A percentile compares a stretch with the other conserved stretches of the same genome.
phyloP scores from a whole-genome alignment of 345 rosid genomes.

The Lepidium didymum region DNA sequence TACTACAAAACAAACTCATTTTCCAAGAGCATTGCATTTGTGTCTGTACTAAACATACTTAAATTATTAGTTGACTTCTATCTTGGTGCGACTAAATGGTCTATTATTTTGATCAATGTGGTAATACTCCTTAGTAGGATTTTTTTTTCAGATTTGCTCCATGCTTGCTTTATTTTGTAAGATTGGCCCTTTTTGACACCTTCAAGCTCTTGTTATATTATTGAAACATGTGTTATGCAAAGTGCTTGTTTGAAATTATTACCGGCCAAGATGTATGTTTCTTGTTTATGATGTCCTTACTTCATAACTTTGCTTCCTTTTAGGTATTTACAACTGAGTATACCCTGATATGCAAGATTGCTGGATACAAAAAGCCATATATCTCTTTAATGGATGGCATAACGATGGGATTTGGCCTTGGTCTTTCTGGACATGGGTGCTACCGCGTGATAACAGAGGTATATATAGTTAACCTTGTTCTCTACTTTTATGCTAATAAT shows the following conservation, averaged over 20 bases:
- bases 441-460: conserved; percentile 91
- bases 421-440: conserved; percentile 92
- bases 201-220: not conserved
- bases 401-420: conserved; percentile 94
- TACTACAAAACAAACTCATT: not conserved
- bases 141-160: not conserved
- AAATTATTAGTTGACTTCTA: not conserved
- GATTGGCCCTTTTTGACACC: not conserved
- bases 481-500: not conserved
- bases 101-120: not conserved
- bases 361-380: conserved; percentile 80
- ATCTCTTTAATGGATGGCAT: conserved; percentile 90
- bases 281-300: not conserved
- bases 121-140: not conserved
- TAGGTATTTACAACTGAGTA: conserved; percentile 90
- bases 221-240: not conserved
- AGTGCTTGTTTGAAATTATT: not conserved
- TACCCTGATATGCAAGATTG: conserved; percentile 78
- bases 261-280: not conserved
- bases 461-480: not conserved
- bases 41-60: not conserved
- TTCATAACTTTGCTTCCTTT: not conserved
- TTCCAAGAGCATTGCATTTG: not conserved
- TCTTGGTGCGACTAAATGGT: not conserved
- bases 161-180: not conserved